Conservation (phyloP, 306 rosid genomes). For the Betula pendula region DNA sequence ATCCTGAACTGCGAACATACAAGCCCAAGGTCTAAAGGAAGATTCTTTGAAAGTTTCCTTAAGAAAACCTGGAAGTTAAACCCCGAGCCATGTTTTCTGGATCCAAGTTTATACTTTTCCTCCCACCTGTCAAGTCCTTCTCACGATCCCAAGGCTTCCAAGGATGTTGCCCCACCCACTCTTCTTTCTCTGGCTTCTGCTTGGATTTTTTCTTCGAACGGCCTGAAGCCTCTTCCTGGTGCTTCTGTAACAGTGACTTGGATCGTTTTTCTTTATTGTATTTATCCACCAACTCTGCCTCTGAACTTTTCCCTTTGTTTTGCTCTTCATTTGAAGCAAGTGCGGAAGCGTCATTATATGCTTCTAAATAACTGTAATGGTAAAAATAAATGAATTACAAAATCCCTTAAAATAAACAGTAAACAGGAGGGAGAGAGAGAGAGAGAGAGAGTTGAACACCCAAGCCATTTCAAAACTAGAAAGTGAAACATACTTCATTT, state of each 20-base stretch:
- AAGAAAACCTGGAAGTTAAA: constrained; percentile 76
- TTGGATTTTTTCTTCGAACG: constrained; percentile 65
- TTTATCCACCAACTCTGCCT: constrained; percentile 84
- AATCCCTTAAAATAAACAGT: constrained; percentile 13
- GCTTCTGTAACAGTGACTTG: constrained; percentile 71
- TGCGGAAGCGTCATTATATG: constrained; percentile 77
- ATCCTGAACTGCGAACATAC: neutral
- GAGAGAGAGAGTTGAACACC: constrained; percentile 12
- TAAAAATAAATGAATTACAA: constrained; percentile 23
- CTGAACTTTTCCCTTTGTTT: constrained; percentile 48
- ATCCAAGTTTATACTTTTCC: constrained; percentile 69
- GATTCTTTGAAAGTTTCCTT: constrained; percentile 73
- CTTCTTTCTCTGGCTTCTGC: constrained; percentile 54
- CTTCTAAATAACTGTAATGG: constrained; percentile 77
- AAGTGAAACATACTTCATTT: constrained; percentile 61
- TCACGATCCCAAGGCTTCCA: constrained; percentile 99
- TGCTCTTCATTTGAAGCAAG: constrained; percentile 72
- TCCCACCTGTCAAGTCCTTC: constrained; percentile 79
- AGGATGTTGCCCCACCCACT: constrained; percentile 89
- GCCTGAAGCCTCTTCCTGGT: constrained; percentile 55
- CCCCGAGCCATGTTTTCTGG: constrained; percentile 71
- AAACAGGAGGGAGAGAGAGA: too few relatives aligned
- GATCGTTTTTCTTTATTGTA: constrained; percentile 78
- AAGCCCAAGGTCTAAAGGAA: constrained; percentile 53
- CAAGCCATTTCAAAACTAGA: constrained; percentile 19